Evolutionary conservation across 192 early-diverging fungal species (phyloP).

Genomic region (Radiomyces spectabilis): DNA sequence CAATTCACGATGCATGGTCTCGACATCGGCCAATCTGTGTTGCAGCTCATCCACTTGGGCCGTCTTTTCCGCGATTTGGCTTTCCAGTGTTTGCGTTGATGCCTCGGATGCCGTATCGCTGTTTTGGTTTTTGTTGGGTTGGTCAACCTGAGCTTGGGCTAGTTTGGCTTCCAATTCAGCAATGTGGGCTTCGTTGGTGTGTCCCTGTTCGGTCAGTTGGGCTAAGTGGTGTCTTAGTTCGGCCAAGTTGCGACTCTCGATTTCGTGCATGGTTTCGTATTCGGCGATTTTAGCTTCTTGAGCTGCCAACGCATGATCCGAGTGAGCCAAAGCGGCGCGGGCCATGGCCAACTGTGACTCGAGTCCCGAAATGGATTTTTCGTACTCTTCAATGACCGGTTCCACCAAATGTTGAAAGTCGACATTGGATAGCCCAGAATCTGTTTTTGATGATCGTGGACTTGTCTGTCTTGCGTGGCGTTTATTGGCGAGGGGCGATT

Average conservation of each 20-base stretch:
- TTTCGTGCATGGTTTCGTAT: slow-evolving; percentile 29
- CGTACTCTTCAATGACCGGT: slow-evolving; percentile 66
- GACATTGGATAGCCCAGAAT: neutral
- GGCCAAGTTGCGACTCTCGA: slow-evolving; percentile 31
- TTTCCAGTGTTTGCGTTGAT: neutral
- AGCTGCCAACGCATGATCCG: slow-evolving; percentile 43
- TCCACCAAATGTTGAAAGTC: slow-evolving; percentile 47
- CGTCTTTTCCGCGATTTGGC: neutral
- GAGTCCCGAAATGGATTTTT: slow-evolving; percentile 53
- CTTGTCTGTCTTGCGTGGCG: no score
- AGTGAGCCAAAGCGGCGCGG: slow-evolving; percentile 46
- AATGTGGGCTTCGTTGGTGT: slow-evolving; percentile 38
- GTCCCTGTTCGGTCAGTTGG: slow-evolving; percentile 30
- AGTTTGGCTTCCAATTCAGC: slow-evolving; percentile 26
- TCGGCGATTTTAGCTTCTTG: slow-evolving; percentile 48
- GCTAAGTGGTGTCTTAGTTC: slow-evolving; percentile 30
- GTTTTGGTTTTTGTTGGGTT: slow-evolving; percentile 1
- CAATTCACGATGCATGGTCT: neutral
- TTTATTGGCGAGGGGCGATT: no score
- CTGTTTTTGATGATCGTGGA: no score
- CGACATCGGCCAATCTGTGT: slow-evolving; percentile 1
- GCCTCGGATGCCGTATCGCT: neutral
- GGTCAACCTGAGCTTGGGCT: slow-evolving; percentile 13
- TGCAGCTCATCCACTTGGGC: neutral
- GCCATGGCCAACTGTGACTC: slow-evolving; percentile 52